Evolutionary conservation across 2,329 filamentous ascomycete genomes (phyloP), one percentile per base, ranked within the genome.

Genomic region (Arthrobotrys sinensis): DNA sequence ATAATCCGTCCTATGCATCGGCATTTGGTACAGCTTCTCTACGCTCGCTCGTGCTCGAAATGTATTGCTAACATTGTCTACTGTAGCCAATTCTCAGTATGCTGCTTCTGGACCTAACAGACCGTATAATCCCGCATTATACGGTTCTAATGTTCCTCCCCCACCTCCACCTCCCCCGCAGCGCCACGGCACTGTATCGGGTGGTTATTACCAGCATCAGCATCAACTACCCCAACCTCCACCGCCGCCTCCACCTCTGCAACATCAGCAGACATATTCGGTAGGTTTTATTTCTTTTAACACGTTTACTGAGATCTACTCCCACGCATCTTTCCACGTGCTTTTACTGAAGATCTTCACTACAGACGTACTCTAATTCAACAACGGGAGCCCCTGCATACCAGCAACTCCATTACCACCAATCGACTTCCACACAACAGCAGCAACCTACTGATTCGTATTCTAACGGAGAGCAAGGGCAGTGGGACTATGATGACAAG

Each of bases 121-220:
- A 36, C 67, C 70, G 19, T 78, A 78, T 40, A 78, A 78, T 66
- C 75, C 75, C 14, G 75, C 75, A 19, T 55, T 72, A 57, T 78
- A 67, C 38, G 43, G 40, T 12, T 65, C 69, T 28, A 72, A 62
- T n/a, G 73, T 72, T 12, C 75, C 72, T 34, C 72, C 75, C 1
- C 75, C 75, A 21, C 75, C 75, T 43, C 73, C 73, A 53, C 75
- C 75, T 48, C 67, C 67, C 16, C 75, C 75, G 19, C 75, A 78
- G 53, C 70, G 75, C 14, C 75, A 78, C 21, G 46, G 65, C 16
- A 78, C 75, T 7, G 62, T 72, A 36, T 52, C 75, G 21, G 75
- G 75, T n/a, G 66, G 66, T 7, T 57, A 70, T 34, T 64, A 78
- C 10, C 67, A 67, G 16, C 67, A 66, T 28, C 72, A 76, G 50